These are phyloP conservation scores for Gryganskiella cystojenkinii DNA, from an alignment of 192 early-diverging fungal species.

Conservation along the genomic window DNA sequence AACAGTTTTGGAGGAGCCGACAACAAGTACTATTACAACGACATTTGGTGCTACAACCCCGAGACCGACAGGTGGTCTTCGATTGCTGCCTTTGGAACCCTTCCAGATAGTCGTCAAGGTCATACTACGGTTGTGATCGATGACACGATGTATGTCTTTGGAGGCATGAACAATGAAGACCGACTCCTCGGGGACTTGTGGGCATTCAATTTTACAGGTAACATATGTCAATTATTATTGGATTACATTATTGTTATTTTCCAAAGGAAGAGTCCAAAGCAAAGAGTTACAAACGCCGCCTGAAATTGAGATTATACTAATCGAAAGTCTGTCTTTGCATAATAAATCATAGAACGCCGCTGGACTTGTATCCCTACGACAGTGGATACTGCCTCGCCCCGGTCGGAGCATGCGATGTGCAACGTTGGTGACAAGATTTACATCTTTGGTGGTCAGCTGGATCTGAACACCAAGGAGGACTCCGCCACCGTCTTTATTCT, in stretches of 20 bases:
- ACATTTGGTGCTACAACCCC: slow-evolving; percentile 66
- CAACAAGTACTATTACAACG: slow-evolving; percentile 61
- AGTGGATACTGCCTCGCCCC: slow-evolving; percentile 52
- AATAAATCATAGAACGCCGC: slow-evolving; percentile 46
- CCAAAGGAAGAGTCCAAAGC: neutral
- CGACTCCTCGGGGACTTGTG: slow-evolving; percentile 58
- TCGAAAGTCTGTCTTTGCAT: neutral
- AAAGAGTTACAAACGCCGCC: neutral
- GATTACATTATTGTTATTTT: neutral
- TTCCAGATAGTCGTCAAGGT: slow-evolving; percentile 57
- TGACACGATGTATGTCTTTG: slow-evolving; percentile 67
- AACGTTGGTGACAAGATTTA: slow-evolving; percentile 56
- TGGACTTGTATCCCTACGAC: slow-evolving; percentile 65
- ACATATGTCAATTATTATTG: neutral
- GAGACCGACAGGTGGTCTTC: slow-evolving; percentile 53
- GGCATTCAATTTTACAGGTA: slow-evolving; percentile 63
- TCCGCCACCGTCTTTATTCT: slow-evolving; percentile 51
- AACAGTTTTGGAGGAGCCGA: slow-evolving; percentile 66
- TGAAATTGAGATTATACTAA: neutral
- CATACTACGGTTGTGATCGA: slow-evolving; percentile 49
- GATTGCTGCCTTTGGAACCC: slow-evolving; percentile 51
- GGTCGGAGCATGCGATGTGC: slow-evolving; percentile 58
- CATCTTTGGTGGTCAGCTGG: slow-evolving; percentile 65
- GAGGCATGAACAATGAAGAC: slow-evolving; percentile 58
- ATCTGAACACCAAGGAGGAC: slow-evolving; percentile 57